Evolutionary conservation across 345 rosid species (phyloP).

Genomic region (Clausena lansium): DNA sequence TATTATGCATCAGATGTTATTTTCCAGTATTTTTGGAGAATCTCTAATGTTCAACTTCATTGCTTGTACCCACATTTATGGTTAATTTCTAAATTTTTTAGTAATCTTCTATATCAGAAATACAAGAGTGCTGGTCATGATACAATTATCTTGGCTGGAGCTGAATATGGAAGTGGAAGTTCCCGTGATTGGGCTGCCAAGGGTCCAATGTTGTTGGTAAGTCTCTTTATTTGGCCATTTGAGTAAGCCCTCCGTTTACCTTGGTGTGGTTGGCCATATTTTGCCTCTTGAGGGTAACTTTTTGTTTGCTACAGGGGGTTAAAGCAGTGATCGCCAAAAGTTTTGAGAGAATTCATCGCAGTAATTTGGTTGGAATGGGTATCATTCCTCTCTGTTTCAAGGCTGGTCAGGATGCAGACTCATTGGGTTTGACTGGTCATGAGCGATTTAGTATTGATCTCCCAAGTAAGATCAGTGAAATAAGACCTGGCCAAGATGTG

Average conservation of each 20-base stretch:
- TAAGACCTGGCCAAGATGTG: conserved; percentile 96
- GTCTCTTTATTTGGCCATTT: conserved; percentile 14
- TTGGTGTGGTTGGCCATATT: background rate
- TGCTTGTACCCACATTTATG: background rate
- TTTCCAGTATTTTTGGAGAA: background rate
- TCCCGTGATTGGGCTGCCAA: conserved; percentile 99
- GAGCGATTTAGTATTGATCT: conserved; percentile 89
- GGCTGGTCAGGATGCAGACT: conserved; percentile 90
- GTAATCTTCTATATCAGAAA: conserved; percentile 45
- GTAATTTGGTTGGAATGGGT: conserved; percentile 99
- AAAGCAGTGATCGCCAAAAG: conserved; percentile 97
- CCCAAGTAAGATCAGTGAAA: conserved; percentile 62
- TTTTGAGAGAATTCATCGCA: conserved; percentile 96
- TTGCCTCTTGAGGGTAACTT: conserved; percentile 9
- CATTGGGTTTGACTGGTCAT: conserved; percentile 82
- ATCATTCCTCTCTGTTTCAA: conserved; percentile 91
- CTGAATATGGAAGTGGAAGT: conserved; percentile 99
- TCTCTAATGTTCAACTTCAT: background rate
- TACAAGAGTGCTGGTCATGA: conserved; percentile 75
- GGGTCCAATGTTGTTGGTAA: conserved; percentile 95
- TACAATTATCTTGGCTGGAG: conserved; percentile 92
- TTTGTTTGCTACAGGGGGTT: conserved; percentile 61
- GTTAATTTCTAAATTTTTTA: background rate
- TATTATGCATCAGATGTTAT: background rate
- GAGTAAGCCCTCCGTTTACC: background rate